Evolutionary conservation across 202 grass and related monocot genomes (phyloP).

Genomic region (Carex arenaria): DNA sequence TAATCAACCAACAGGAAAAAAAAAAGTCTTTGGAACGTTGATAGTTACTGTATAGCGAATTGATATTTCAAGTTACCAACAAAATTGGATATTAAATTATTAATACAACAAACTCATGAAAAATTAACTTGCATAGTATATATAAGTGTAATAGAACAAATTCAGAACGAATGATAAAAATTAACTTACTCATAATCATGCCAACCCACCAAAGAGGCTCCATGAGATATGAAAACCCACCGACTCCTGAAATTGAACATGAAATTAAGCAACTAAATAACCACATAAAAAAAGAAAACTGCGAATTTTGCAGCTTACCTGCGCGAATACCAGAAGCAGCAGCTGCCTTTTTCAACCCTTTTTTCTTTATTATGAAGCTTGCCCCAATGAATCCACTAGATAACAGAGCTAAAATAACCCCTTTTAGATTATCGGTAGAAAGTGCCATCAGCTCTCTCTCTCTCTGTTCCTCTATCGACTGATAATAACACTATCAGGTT

Average conservation of each 20-base stretch:
- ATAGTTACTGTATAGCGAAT: neutral
- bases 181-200: constrained; percentile 87
- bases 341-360: constrained; percentile 78
- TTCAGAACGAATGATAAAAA: constrained; percentile 2
- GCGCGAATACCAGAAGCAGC: constrained; percentile 77
- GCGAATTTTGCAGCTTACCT: constrained; percentile 29
- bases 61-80: neutral
- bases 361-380: constrained; percentile 99
- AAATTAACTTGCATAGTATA: neutral
- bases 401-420: constrained; percentile 68
- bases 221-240: constrained; percentile 81
- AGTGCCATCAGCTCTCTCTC: constrained; percentile 31
- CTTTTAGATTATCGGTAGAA: constrained; percentile 83
- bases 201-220: constrained; percentile 98
- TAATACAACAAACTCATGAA: neutral
- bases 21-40: neutral
- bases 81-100: neutral
- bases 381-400: constrained; percentile 94
- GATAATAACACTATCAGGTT: neutral
- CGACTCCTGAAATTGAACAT: constrained; percentile 51
- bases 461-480: neutral
- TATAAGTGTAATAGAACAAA: neutral
- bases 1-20: neutral
- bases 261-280: constrained; percentile 26
- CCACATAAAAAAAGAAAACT: neutral